Base-by-base conservation (phyloP, 352 stramenopile species). In the Globisporangium perplexum region DNA sequence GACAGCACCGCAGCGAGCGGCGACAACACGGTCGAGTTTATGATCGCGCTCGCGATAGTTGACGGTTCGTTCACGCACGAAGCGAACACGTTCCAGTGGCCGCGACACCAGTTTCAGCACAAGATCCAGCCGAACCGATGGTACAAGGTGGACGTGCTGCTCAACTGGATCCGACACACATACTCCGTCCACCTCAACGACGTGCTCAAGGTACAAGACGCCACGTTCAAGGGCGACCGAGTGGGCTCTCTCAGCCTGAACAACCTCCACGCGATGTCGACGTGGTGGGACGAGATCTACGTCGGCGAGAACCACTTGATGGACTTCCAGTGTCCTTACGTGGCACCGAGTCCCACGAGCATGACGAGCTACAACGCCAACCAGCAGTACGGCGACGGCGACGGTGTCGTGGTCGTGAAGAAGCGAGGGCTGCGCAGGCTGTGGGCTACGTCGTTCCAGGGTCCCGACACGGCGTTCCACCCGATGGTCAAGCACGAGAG, bases 221-320 rank as follows among this genome's bases (percentile, higher is more conserved):
- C 60, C 0, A 38, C 53, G 4, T 97, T 98, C 50, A 38, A 47
- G 7, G 72, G 74, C 12, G 54, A 69, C 2, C 46, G 20, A 7
- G 49, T 97, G 4, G 31, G 50, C 6, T 63, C 64, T 0, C 47
- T 97, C 10, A 95, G 90, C 50, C 50, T 97, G 11, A 92, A 87
- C 66, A 90, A 88, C 42, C 75, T 77, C 26, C 75, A 97, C 42
- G 55, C 75, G 0, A 88, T 90, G 68, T 87, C 70, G 18, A 85
- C 68, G 31, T 98, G 94, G 90, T 98, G 97, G 77, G 96, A 99
- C 69, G 96, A 99, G 59, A 83, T 99, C 36, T 98, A 96, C 65
- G 76, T 98, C 4, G 96, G 96, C 18, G 66, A 87, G 7, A 91
- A 98, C 55, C 86, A 90, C 57, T 71, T 95, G n/a, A 81, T 97